Evolutionary conservation across 2,329 filamentous ascomycete genomes (phyloP), one percentile per base, ranked within the genome.

Genomic region (Sordariomycetes sp.): DNA sequence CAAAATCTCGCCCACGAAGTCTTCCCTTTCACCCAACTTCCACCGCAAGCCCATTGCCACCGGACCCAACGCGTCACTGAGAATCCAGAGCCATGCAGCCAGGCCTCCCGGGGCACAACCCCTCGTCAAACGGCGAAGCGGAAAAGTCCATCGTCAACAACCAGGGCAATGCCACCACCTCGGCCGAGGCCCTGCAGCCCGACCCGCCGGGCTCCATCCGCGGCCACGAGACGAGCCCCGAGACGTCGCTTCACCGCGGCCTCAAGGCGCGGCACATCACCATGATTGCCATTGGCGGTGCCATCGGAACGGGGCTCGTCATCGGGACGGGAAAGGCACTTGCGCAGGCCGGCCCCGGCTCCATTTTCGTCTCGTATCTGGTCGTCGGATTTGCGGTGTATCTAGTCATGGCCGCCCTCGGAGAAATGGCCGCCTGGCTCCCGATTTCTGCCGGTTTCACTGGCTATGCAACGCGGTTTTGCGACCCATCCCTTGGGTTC

Each of bases 371-470:
- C 67, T 84, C 84, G 10, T 90, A 89, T 71, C 76, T 80, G 42
- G 68, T 86, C 60, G 79, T 89, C 62, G 86, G 86, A 62, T 70
- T 85, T 53, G 70, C 94, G 59, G 89, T 92, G 62, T 94, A 84
- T 69, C 73, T 90, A 50, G 88, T 94, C 63, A 90, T 94, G 87
- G 84, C 84, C 59, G 85, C 81, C 58, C 80, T 94, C 3, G 89
- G 88, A 61, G 88, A 92, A 70, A 94, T 94, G 87, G 87, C 88
- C 10, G 81, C 88, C 56, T 94, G 87, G 86, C 70, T 94, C 36
- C 89, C 89, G 55, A 76, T 90, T 64, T 80, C 82, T 57, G 82
- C 86, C 66, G 89, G 89, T 63, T 95, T 94, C 70, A 87, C 87
- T 60, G 87, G 87, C 64, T 94, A 91, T 66, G 87, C 89, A 25